phyloP scores from a whole-genome alignment of 1,284 basidiomycete species.

The Apiotrichum domesticum region DNA sequence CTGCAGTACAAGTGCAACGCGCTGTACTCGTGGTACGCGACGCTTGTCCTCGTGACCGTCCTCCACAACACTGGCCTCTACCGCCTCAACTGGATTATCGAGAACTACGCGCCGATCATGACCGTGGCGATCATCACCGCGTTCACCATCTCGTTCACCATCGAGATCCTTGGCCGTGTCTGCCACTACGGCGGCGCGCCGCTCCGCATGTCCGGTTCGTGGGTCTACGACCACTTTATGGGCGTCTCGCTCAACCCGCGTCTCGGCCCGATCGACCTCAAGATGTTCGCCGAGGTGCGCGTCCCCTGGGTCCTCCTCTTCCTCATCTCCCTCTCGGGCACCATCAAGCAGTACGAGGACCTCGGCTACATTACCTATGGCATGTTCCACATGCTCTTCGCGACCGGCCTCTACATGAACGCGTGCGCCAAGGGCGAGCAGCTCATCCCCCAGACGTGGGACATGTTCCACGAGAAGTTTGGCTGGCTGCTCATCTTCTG shows the following conservation, averaged over 20 bases:
- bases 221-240: constrained; percentile 95
- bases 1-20: constrained; percentile 98
- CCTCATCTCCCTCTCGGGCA: constrained; percentile 84
- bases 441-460: constrained; percentile 98
- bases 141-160: constrained; percentile 70
- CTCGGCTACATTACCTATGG: constrained; percentile 94
- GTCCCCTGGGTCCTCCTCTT: constrained; percentile 97
- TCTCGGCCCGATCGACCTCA: constrained; percentile 86
- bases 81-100: constrained; percentile 89
- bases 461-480: constrained; percentile 96
- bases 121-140: constrained; percentile 90
- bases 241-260: constrained; percentile 91
- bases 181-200: constrained; percentile 61
- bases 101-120: constrained; percentile 96
- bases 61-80: constrained; percentile 80
- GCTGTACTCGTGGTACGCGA: constrained; percentile 77
- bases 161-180: constrained; percentile 69
- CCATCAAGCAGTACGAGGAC: constrained; percentile 90
- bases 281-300: constrained; percentile 99
- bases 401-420: constrained; percentile 93
- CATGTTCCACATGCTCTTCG: constrained; percentile 94
- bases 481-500: constrained; percentile 95
- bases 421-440: constrained; percentile 93
- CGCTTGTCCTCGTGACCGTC: constrained; percentile 66
- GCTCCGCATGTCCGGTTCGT: constrained; percentile 87